Evolutionary conservation across 176 grass and related monocot genomes (phyloP), one percentile per base, ranked within the genome.

Genomic region (Lolium rigidum): DNA sequence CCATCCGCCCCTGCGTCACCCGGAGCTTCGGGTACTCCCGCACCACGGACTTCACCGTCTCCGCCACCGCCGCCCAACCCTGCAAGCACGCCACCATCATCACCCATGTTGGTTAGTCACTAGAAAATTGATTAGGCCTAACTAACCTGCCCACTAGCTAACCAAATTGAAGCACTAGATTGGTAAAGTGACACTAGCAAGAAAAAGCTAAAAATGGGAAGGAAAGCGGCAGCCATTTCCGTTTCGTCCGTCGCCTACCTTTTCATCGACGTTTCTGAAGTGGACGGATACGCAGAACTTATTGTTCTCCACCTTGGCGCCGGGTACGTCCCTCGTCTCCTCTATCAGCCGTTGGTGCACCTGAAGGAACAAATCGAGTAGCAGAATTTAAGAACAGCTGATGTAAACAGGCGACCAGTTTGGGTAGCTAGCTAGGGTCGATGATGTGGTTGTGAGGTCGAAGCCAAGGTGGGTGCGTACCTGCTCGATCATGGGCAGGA

Each of bases 401-500:
- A 52, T 25, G 70, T 31, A 1, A 54, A 8, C 52, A 3, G 3
- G 18, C 6, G 38, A 70, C 2, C 31, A 35, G 31, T 35, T 35
- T 35, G 31, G 31, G 31, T 35, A 35, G 11, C 21, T 26, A 60
- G 57, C 20, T n/a, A 17, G 28, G 8, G 14, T 35, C 31, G 31
- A 35, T 35, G 31, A 35, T 35, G 31, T 35, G 31, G 31, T 35
- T 35, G 31, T 35, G 31, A 35, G 31, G 31, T 35, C 31, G 31
- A 35, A 35, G 31, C 31, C 31, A 35, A 35, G 31, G 31, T 35
- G 31, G 2, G 65, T 41, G 6, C 17, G 76, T 59, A 92, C 92
- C 90, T 94, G 79, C 48, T 97, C 83, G 18, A 97, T 94, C 89
- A 97, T 92, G 16, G 94, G 94, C 78, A 97, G 92, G 80, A 97